Evolutionary conservation across 768 basidiomycete genomes (phyloP), one percentile per base, ranked within the genome.

Genomic region (Suillus americanus): DNA sequence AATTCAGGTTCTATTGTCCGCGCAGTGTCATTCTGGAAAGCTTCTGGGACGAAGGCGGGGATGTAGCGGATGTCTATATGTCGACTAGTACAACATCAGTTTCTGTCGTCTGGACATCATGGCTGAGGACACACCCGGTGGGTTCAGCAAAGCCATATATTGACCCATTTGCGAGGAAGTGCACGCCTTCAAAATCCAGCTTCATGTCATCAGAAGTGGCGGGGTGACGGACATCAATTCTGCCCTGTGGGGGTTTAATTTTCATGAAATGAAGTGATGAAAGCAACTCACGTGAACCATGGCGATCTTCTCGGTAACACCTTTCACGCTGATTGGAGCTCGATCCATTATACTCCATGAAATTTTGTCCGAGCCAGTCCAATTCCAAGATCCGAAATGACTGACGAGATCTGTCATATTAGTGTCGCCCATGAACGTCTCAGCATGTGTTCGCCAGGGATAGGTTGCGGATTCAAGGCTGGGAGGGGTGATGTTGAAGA

Each of bases 151-250:
- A 81, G 2, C 90, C 92, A 70, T 88, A 91, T n/a, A 95, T 83
- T 0, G 90, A 83, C 0, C 92, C 92, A 62, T 90, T 89, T 30
- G 81, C 73, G 13, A 90, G 68, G 71, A 92, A 88, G 74, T 94
- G 92, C 28, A 94, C 79, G 1, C 90, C 92, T 71, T 90, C 88
- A 66, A 94, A 88, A 65, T 93, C 89, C 2, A 93, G 76, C 40
- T 84, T 80, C 50, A 92, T 73, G 56, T 90, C 88, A 54, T 87
- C 86, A 0, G 79, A 74, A 5, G 74, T 82, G n/a, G 74, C 73
- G 8, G 79, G 69, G 67, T 89, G 83, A 16, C 81, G 81, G n/a
- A 92, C 71, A 65, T 93, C 91, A 28, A 92, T 80, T 66, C 84
- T 87, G 41, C 91, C 92, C 91, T 93, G 65, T 6, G 16, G 20